Base-by-base conservation (phyloP, 495 filamentous ascomycete genomes). In the Zalerion maritima region DNA sequence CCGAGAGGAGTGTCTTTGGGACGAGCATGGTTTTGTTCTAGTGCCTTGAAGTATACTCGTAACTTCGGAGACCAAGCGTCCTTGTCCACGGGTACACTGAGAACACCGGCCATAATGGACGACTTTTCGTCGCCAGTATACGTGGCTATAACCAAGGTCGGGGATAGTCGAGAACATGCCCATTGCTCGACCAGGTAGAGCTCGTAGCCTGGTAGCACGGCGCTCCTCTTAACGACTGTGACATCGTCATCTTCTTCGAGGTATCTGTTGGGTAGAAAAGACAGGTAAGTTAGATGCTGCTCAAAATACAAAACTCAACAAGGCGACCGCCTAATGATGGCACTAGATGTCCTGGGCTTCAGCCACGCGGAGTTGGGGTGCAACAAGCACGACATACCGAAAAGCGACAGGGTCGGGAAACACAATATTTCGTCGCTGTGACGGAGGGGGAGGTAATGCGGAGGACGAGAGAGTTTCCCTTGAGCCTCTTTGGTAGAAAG, bases 161-260 rank as follows among this genome's bases (percentile, higher is more conserved):
- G 89, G 41, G 93, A 79, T 18, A 71, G 63, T 31, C 89, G 73
- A 5, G 86, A 94, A 50, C 84, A 94, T 7, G 82, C 83, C 91
- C 89, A 97, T 69, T 97, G 89, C 51, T 96, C 89, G 33, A 97
- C 85, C 20, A 96, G 54, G 55, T 96, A 96, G 28, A 87, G 58
- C 47, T 94, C 86, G 48, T 94, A 96, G 34, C 91, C 91, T 26
- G 72, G 52, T 13, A 97, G 66, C 18, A 61, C 55, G 26, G 58
- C 54, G 26, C 71, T 69, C 17, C 79, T 76, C 35, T 81, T 67
- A 7, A 93, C 63, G 9, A 94, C 75, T 3, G 62, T 68, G 2
- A 81, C 81, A 0, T 70, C 72, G 1, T 80, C 60, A 34, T 97
- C 89, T 37, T 85, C 79, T 64, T 92, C 83, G 9, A 97, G 69